phyloP scores from a whole-genome alignment of 2,329 filamentous ascomycete species.

The Alternaria tenuissima region DNA sequence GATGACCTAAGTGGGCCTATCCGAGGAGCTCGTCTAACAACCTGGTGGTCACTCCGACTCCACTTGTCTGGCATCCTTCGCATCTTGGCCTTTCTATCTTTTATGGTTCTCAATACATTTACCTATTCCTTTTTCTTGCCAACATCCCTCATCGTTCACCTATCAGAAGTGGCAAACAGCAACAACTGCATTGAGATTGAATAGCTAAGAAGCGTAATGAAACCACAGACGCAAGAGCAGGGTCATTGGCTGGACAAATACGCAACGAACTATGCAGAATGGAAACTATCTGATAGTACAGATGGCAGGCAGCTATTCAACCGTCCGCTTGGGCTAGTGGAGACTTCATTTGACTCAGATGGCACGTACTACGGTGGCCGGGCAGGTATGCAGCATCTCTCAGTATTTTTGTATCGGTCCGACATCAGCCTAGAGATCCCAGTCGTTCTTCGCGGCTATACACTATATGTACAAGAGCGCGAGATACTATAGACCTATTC shows the following conservation, averaged over 20 bases:
- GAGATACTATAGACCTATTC: neutral
- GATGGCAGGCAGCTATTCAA: conserved; percentile 35
- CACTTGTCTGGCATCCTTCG: neutral
- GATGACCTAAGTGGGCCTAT: neutral
- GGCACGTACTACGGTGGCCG: conserved; percentile 55
- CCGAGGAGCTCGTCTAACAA: neutral
- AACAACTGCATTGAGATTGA: neutral
- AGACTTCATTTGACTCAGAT: conserved; percentile 56
- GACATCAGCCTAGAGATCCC: neutral
- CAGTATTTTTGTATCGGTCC: neutral
- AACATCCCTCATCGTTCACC: neutral
- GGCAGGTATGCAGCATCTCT: conserved; percentile 31
- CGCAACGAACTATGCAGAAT: conserved; percentile 49
- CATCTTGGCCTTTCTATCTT: neutral
- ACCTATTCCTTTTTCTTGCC: neutral
- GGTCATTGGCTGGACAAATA: conserved; percentile 53
- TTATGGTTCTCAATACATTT: neutral
- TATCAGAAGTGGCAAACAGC: neutral
- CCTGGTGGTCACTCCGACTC: neutral
- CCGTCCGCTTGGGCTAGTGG: conserved; percentile 55
- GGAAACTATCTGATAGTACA: conserved; percentile 32
- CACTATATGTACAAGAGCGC: neutral
- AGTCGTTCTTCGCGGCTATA: neutral
- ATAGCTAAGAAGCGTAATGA: neutral
- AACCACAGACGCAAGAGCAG: conserved; percentile 4